Evolutionary conservation across 129 eudicot species (phyloP).

Genomic region (Tanacetum coccineum): DNA sequence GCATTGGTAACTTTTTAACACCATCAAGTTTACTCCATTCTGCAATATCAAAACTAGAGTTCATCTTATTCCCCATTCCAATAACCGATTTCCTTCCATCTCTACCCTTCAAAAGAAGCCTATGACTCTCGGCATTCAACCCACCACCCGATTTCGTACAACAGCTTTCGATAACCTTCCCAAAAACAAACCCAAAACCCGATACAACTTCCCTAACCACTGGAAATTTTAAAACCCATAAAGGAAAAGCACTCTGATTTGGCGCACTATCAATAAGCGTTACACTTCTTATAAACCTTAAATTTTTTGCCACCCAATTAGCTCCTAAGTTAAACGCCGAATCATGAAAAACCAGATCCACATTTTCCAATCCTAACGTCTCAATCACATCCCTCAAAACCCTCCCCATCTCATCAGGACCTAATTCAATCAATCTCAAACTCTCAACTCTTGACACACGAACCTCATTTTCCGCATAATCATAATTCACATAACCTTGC

Average conservation of each 20-base stretch:
- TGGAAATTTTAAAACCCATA: constrained; percentile 49
- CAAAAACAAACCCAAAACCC: constrained; percentile 56
- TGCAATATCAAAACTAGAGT: constrained; percentile 59
- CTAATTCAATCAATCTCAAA: constrained; percentile 50
- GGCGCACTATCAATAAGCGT: too few relatives aligned
- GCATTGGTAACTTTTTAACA: constrained; percentile 62
- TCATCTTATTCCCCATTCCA: constrained; percentile 71
- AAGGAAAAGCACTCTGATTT: constrained; percentile 76
- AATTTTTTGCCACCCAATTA: too few relatives aligned
- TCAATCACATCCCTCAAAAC: too few relatives aligned
- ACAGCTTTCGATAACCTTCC: constrained; percentile 40
- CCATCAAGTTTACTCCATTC: constrained; percentile 64
- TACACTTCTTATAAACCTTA: too few relatives aligned
- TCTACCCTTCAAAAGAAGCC: too few relatives aligned
- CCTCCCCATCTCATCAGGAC: constrained; percentile 69
- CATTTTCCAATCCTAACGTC: too few relatives aligned
- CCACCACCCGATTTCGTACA: too few relatives aligned
- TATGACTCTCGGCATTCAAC: too few relatives aligned
- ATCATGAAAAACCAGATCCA: too few relatives aligned
- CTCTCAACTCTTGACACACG: constrained; percentile 37
- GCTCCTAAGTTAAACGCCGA: too few relatives aligned
- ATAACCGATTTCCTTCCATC: too few relatives aligned
- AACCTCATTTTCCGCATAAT: constrained; percentile 42
- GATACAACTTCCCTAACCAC: constrained; percentile 57
- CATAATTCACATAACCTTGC: constrained; percentile 59